Evolutionary conservation across 192 early-diverging fungal genomes (phyloP).

Genomic region (Gaertneriomyces semiglobifer): DNA sequence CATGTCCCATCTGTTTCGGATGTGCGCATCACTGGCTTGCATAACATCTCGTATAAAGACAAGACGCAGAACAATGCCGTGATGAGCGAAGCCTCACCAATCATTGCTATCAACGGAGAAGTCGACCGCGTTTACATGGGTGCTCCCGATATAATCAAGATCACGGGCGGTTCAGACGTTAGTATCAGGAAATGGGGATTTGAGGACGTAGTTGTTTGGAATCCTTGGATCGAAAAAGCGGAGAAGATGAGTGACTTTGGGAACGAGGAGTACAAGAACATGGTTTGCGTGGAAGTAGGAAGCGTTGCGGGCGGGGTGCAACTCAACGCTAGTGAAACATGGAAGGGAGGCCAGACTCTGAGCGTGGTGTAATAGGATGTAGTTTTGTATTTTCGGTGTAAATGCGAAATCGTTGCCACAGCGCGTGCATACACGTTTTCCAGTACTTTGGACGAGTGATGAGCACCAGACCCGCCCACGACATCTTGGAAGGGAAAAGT

Average conservation of each 20-base stretch:
- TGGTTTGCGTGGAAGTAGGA: conserved; percentile 85
- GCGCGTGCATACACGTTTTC: no score
- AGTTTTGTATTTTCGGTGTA: no score
- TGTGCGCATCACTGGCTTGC: conserved; percentile 63
- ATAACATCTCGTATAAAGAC: conserved; percentile 63
- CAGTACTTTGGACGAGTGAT: no score
- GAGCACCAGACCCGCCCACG: no score
- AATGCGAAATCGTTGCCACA: no score
- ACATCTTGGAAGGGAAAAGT: no score
- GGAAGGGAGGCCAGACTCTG: no score
- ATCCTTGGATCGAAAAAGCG: conserved; percentile 92
- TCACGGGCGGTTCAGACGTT: conserved; percentile 18
- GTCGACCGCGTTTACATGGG: conserved; percentile 84
- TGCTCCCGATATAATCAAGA: conserved; percentile 45
- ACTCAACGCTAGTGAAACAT: no score
- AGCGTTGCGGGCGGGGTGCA: not conserved
- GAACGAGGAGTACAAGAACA: conserved; percentile 78
- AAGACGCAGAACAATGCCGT: conserved; percentile 55
- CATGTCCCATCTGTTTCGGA: conserved; percentile 54
- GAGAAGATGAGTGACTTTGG: conserved; percentile 86
- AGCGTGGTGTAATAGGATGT: no score
- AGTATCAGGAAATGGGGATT: conserved; percentile 25
- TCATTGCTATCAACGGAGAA: conserved; percentile 62
- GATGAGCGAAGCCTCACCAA: conserved; percentile 24
- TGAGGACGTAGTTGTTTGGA: conserved; percentile 77